These are phyloP conservation scores for Trichoderma endophyticum DNA, from an alignment of 2,329 filamentous ascomycete genomes.

Conservation along the genomic window DNA sequence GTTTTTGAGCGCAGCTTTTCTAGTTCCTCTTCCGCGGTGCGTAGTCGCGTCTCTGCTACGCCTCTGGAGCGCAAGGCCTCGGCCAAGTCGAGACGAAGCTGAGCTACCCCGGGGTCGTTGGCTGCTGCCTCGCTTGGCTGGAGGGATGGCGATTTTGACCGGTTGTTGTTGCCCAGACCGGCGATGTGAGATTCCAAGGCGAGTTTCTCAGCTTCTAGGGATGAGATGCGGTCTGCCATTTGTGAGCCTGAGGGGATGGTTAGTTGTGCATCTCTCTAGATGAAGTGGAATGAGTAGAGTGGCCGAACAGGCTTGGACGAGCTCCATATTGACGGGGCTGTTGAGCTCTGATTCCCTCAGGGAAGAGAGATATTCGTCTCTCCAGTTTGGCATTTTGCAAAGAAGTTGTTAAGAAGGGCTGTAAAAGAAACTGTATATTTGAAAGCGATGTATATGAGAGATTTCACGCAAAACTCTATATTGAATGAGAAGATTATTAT, in stretches of 20 bases:
- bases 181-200: constrained; percentile 33
- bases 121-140: constrained; percentile 21
- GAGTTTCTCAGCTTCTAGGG: constrained; percentile 57
- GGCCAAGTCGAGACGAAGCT: constrained; percentile 67
- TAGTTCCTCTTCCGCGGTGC: constrained; percentile 61
- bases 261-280: constrained; percentile 19
- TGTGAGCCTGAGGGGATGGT: constrained; percentile 51
- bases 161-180: constrained; percentile 24
- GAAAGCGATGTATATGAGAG: neutral
- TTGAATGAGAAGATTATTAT: neutral
- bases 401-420: neutral
- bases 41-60: constrained; percentile 63
- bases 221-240: constrained; percentile 64
- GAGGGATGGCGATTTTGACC: constrained; percentile 20
- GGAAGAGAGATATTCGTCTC: constrained; percentile 74
- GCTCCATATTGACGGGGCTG: constrained; percentile 55
- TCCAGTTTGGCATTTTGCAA: constrained; percentile 62
- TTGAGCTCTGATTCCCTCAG: constrained; percentile 71
- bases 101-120: constrained; percentile 39
- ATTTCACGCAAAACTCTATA: neutral
- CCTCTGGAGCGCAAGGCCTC: constrained; percentile 73
- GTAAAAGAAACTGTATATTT: neutral
- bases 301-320: constrained; percentile 74
- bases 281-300: constrained; percentile 14
- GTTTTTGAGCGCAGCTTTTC: constrained; percentile 58